Percentiles rank a stretch among this genome's conserved stretches.
These are phyloP conservation scores for Calonectria hawksworthii DNA, from an alignment of 2,329 filamentous ascomycete species.

Conservation along the genomic window DNA sequence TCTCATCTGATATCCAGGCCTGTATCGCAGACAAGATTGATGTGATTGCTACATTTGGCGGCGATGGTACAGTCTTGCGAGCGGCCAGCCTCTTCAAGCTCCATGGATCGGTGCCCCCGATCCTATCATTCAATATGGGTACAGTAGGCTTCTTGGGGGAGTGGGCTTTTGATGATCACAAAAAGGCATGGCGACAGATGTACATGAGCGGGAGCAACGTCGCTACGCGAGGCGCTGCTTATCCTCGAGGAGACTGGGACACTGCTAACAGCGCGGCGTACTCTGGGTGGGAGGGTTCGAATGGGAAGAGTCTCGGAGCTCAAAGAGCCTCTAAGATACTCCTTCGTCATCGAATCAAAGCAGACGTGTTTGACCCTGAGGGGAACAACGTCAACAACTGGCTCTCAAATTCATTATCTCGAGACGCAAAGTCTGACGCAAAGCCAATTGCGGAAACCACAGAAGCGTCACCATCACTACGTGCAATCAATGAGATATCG, in stretches of 20 bases:
- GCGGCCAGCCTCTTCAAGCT: conserved; percentile 76
- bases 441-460: conserved; percentile 52
- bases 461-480: conserved; percentile 60
- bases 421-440: conserved; percentile 56
- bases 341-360: conserved; percentile 87
- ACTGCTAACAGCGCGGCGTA: conserved; percentile 33
- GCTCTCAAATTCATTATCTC: conserved; percentile 61
- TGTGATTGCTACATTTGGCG: conserved; percentile 89
- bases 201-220: conserved; percentile 82
- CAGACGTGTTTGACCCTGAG: conserved; percentile 82
- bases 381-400: conserved; percentile 72
- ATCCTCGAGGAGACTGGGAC: conserved; percentile 49
- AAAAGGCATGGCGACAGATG: conserved; percentile 90
- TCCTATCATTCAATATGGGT: conserved; percentile 97
- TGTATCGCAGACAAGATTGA: conserved; percentile 86
- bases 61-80: conserved; percentile 69
- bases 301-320: conserved; percentile 85
- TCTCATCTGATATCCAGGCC: conserved; percentile 65
- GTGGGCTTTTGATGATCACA: conserved; percentile 96
- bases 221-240: conserved; percentile 59
- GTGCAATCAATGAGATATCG: conserved; percentile 94
- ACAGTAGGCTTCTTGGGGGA: conserved; percentile 95
- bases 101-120: conserved; percentile 84
- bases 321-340: conserved; percentile 84
- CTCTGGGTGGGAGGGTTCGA: conserved; percentile 77